Evolutionary conservation across 1,284 basidiomycete species (phyloP), one percentile per base, ranked within the genome.

Genomic region (Apiotrichum veenhuisii): DNA sequence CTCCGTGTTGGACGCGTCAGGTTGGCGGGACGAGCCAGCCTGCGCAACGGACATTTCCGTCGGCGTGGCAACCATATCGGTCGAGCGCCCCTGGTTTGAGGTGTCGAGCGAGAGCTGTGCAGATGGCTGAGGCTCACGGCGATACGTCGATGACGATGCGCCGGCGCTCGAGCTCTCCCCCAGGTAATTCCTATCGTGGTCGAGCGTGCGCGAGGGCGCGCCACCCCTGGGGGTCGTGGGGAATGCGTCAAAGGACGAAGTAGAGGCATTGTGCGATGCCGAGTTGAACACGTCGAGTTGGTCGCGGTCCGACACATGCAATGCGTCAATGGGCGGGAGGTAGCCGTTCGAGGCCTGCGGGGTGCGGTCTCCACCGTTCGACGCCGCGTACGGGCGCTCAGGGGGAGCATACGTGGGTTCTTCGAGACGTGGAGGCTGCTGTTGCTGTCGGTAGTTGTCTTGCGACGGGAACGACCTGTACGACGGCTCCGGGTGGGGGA

Each of bases 1-100:
- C n/a, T 48, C 46, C 11, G 46, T 48, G 33, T 37, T 25, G 3
- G 70, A 69, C 12, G 67, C 62, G 1, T 8, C 46, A 3, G 40
- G n/a, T 12, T 41, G 40, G 20, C 40, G n/a, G n/a, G 40, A 41
- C 10, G 40, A 41, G 9, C 40, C 40, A 12, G 40, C 40, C 9
- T 41, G 40, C 15, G 17, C 37, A n/a, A n/a, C n/a, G 15, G 37
- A 8, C 17, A 38, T 11, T 5, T 38, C 37, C 5, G n/a, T 20
- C 8, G 40, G 20, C 20, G 36, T 14, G 7, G 36, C 14, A 8
- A 37, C 36, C 8, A 12, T 30, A 5, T 30, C 30, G 12, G 30
- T 30, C 7, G 5, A 5, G 5, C 7, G 7, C 12, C 30, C 30
- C 30, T 12, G 30, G 30, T 37, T 4, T 17, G 36, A 5, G 36